Evolutionary conservation across 2,329 filamentous ascomycete species (phyloP), one percentile per base, ranked within the genome.

Genomic region (Paecilomyces variotii): DNA sequence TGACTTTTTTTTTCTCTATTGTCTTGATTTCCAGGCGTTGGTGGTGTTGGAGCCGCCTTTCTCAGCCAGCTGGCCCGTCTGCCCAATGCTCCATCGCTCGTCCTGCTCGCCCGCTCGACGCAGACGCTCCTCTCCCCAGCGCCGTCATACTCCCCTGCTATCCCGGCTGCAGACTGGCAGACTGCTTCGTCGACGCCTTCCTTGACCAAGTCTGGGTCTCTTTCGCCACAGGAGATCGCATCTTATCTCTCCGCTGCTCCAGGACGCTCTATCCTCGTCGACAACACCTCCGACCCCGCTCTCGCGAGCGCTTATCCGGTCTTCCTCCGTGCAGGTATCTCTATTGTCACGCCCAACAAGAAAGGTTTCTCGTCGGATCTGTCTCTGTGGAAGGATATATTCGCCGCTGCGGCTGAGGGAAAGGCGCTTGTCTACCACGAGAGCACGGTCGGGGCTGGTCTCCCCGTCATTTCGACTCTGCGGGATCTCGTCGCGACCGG

Each of bases 291-390:
- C 76, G 92, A 90, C 66, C 88, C 93, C 67, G 87, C 89, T 63
- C 82, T 99, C 30, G 94, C 93, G 54, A 84, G 89, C 61, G 78
- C 84, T 30, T 99, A 99, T 75, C 92, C 94, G 0, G 74, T 83
- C 53, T 90, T 96, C 74, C 80, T 99, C 61, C 82, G 84, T 68
- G 84, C 86, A 63, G 93, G 92, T 11, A 87, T 99, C 74, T 93
- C 86, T 75, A 86, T 99, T 67, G 90, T 97, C 28, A 99, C 94
- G 0, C 92, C 94, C 51, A 99, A 97, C 82, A 99, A 99, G 81
- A 99, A 99, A 78, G 93, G 89, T 12, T 99, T 99, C 77, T 95
- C 91, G 0, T 87, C 89, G 59, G 86, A 84, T 53, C 86, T 90
- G 68, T 80, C 85, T 66, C 80, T 96, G 58, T 99, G 93, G 92